Percentiles rank a stretch among this genome's conserved stretches.
Evolutionary conservation across 495 filamentous ascomycete species (phyloP).

Genomic region (Aspergillus sparsus): DNA sequence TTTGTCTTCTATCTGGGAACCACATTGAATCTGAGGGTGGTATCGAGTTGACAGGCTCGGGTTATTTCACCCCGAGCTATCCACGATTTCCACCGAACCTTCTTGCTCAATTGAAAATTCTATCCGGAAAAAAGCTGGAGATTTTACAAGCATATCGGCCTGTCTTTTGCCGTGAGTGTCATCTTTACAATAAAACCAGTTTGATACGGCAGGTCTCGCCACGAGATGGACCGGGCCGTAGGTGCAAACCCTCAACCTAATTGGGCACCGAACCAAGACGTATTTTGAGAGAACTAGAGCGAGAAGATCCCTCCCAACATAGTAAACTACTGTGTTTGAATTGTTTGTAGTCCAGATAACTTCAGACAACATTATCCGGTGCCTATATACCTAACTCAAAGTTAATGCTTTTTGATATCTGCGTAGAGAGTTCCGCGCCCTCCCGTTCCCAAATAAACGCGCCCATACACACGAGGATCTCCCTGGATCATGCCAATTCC

Average conservation of each 20-base stretch:
- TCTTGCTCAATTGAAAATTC: background rate
- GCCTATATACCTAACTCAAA: background rate
- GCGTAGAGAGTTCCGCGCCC: constrained; percentile 56
- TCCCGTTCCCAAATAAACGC: constrained; percentile 60
- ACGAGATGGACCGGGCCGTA: constrained; percentile 1
- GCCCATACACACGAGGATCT: constrained; percentile 50
- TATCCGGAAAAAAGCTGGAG: background rate
- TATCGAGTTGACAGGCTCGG: constrained; percentile 3
- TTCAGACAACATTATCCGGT: background rate
- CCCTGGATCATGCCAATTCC: constrained; percentile 39
- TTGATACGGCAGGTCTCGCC: background rate
- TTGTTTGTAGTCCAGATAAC: background rate
- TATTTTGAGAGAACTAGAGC: background rate
- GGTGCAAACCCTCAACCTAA: background rate
- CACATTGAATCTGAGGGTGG: too few species aligned
- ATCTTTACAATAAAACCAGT: background rate
- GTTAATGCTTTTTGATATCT: constrained; percentile 12
- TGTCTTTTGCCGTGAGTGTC: background rate
- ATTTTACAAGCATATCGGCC: background rate
- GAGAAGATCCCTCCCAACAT: background rate
- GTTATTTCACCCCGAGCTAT: constrained; percentile 9
- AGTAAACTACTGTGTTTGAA: background rate
- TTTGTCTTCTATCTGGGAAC: too few species aligned
- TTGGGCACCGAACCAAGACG: background rate
- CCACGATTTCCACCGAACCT: constrained; percentile 2